phyloP scores from a whole-genome alignment of 2,329 filamentous ascomycete species.

The Sphaceloma murrayae region DNA sequence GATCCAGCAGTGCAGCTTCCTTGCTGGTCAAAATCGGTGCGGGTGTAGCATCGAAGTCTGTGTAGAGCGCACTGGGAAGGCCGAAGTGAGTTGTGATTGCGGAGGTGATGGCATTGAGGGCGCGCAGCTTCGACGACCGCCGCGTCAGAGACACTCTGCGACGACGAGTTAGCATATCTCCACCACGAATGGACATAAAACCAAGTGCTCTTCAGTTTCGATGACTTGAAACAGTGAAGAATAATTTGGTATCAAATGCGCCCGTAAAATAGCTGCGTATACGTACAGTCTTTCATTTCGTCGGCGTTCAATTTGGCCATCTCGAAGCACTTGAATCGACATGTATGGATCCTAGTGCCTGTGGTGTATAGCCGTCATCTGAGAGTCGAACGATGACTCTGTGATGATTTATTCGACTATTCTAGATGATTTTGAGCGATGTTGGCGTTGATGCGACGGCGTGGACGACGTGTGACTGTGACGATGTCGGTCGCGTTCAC shows the following conservation, averaged over 20 bases:
- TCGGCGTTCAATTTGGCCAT: constrained; percentile 33
- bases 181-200: constrained; percentile 31
- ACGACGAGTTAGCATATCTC: constrained; percentile 28
- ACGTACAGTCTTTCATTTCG: constrained; percentile 39
- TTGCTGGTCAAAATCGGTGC: constrained; percentile 35
- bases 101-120: constrained; percentile 73
- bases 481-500: background rate
- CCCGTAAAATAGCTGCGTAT: constrained; percentile 24
- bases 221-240: constrained; percentile 30
- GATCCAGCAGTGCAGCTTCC: constrained; percentile 46
- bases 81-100: constrained; percentile 35
- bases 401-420: constrained; percentile 1
- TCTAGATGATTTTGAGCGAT: background rate
- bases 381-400: constrained; percentile 29
- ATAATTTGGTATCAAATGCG: constrained; percentile 25
- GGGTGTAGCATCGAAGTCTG: constrained; percentile 41
- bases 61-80: constrained; percentile 32
- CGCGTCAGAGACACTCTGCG: constrained; percentile 52
- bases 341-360: constrained; percentile 34
- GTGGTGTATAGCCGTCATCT: constrained; percentile 32
- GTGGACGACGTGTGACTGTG: constrained; percentile 1
- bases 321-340: constrained; percentile 39
- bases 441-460: background rate
- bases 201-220: constrained; percentile 32
- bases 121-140: constrained; percentile 83